These are phyloP conservation scores for Stemphylium lycopersici DNA, from an alignment of 2,329 filamentous ascomycete species.

Conservation along the genomic window DNA sequence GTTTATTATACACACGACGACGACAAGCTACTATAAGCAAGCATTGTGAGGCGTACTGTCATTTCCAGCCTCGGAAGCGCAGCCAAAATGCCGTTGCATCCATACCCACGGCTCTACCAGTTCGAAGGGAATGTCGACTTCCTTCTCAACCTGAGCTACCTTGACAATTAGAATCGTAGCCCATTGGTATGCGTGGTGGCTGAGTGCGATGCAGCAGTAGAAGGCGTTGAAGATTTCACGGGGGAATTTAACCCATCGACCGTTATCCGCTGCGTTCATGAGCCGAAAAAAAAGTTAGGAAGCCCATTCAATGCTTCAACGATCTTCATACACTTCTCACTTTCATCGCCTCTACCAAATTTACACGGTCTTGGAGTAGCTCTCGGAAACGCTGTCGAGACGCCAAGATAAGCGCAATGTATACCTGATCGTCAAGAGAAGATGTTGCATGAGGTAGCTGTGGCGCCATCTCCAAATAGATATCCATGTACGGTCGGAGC, in stretches of 20 bases:
- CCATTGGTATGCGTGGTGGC: conserved; percentile 4
- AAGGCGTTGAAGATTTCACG: conserved; percentile 5
- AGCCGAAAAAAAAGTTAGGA: not conserved
- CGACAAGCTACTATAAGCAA: not conserved
- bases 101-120: not conserved
- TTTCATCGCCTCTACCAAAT: not conserved
- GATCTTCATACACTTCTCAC: not conserved
- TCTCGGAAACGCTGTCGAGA: not conserved
- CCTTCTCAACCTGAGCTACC: conserved; percentile 6
- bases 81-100: conserved; percentile 7
- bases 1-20: not conserved
- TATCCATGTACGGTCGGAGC: conserved; percentile 3
- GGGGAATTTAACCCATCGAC: not conserved
- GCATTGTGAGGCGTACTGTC: not conserved
- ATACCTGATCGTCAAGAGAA: conserved; percentile 3
- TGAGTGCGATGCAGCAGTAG: conserved; percentile 5
- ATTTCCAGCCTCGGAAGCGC: not conserved
- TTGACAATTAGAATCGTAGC: conserved; percentile 5
- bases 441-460: not conserved
- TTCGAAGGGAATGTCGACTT: conserved; percentile 1
- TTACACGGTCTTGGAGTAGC: not conserved
- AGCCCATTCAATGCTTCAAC: not conserved
- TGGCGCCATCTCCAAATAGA: conserved; percentile 8
- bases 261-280: not conserved
- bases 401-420: not conserved